A percentile compares a stretch with the other conserved stretches of the same genome.
These are phyloP conservation scores for Uronychia binucleata DNA, from an alignment of 73 alveolate species.

Conservation along the genomic window DNA sequence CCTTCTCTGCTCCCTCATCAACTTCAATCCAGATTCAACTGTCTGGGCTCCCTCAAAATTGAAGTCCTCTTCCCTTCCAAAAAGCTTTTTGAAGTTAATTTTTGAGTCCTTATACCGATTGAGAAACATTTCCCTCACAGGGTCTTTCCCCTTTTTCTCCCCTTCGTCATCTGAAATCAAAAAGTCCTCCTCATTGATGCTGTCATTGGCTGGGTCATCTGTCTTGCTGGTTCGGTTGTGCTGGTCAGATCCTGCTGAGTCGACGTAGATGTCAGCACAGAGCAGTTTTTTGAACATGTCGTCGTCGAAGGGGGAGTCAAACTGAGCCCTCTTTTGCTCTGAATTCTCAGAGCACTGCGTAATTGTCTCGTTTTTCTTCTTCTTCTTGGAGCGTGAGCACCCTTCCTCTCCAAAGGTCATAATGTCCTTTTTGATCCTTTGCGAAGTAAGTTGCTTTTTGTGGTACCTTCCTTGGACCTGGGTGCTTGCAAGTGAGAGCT, in stretches of 20 bases:
- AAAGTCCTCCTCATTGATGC: neutral
- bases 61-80: neutral
- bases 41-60: neutral
- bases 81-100: neutral
- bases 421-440: neutral
- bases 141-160: neutral
- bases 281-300: neutral
- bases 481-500: neutral
- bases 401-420: too few species aligned
- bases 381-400: too few species aligned
- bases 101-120: neutral
- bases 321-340: neutral
- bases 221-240: neutral
- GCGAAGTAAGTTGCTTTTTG: neutral
- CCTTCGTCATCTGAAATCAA: neutral
- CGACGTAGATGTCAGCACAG: neutral
- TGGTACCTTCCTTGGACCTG: neutral
- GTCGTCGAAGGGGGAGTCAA: neutral
- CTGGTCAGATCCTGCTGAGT: neutral
- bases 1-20: too few species aligned
- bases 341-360: neutral
- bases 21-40: too few species aligned
- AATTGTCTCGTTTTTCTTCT: neutral
- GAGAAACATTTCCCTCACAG: neutral
- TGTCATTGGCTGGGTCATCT: neutral